Evolutionary conservation across 768 basidiomycete genomes (phyloP).

Genomic region (Candolleomyces eurysporus): DNA sequence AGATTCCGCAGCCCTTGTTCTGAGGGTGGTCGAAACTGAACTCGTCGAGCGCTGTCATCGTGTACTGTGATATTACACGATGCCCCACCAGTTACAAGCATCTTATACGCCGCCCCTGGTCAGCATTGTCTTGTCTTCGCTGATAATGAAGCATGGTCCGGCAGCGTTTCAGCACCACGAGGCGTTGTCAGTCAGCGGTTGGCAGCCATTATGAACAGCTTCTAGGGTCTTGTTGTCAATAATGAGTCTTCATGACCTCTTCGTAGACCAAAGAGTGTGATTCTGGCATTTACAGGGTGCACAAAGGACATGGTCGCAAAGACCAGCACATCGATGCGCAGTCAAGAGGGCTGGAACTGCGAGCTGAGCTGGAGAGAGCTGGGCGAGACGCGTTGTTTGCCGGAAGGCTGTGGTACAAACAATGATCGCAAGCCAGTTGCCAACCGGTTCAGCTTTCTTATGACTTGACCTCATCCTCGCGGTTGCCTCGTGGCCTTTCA

Average conservation of each 20-base stretch:
- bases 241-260: too few relatives aligned
- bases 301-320: too few relatives aligned
- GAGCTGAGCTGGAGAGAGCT: not conserved
- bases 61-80: not conserved
- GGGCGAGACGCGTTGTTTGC: not conserved
- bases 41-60: conserved; percentile 32
- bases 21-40: conserved; percentile 43
- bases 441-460: not conserved
- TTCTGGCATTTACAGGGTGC: too few relatives aligned
- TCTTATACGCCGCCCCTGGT: not conserved
- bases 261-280: too few relatives aligned
- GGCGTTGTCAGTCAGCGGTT: too few relatives aligned
- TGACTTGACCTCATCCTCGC: too few relatives aligned
- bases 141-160: not conserved
- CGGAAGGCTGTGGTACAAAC: not conserved
- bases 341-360: not conserved
- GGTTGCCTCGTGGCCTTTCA: too few relatives aligned
- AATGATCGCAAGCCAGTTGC: not conserved
- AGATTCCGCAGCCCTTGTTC: conserved; percentile 36
- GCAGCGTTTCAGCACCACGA: not conserved
- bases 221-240: too few relatives aligned
- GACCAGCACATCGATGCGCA: too few relatives aligned
- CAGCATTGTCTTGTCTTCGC: not conserved
- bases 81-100: not conserved
- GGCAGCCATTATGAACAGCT: too few relatives aligned